Percentiles rank a stretch among this genome's conserved stretches.
Conservation (phyloP, 1,139 yeast species). For the Petasospora fabianii region DNA sequence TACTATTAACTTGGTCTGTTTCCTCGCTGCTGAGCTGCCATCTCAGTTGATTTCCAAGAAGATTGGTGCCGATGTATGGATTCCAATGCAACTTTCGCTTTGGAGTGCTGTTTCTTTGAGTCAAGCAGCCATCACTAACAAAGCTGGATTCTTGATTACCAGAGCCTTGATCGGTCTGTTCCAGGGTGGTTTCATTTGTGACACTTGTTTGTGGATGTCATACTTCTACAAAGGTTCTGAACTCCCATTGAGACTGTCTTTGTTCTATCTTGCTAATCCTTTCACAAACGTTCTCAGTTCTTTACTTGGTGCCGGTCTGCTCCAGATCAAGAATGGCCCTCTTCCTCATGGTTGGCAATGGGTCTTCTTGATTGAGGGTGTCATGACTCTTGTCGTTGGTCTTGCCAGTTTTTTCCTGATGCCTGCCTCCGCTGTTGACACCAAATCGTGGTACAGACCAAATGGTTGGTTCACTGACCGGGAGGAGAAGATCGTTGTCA, state of each 20-base stretch:
- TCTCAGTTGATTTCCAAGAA: conserved; percentile 38
- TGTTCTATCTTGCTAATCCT: conserved; percentile 47
- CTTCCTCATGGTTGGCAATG: conserved; percentile 57
- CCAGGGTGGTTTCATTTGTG: conserved; percentile 59
- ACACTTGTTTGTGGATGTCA: conserved; percentile 50
- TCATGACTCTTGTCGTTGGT: conserved; percentile 54
- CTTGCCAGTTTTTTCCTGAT: conserved; percentile 48
- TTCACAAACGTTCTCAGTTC: conserved; percentile 39
- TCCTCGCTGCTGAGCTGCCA: conserved; percentile 51
- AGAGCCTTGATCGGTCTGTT: conserved; percentile 46
- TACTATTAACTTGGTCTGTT: conserved; percentile 42
- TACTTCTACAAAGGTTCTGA: conserved; percentile 53
- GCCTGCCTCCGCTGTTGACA: conserved; percentile 58
- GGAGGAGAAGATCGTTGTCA: conserved; percentile 60
- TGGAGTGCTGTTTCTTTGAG: conserved; percentile 51
- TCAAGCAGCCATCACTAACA: conserved; percentile 40
- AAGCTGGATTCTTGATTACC: conserved; percentile 37
- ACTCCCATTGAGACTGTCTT: conserved; percentile 45
- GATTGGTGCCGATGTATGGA: conserved; percentile 51
- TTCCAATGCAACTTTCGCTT: conserved; percentile 46
- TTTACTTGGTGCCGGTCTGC: conserved; percentile 43
- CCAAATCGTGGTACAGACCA: conserved; percentile 46
- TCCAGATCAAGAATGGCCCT: conserved; percentile 39
- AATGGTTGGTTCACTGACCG: conserved; percentile 63
- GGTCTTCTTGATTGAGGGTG: conserved; percentile 64